Conservation (phyloP, 768 basidiomycete species). For the Amanita jacksonii region DNA sequence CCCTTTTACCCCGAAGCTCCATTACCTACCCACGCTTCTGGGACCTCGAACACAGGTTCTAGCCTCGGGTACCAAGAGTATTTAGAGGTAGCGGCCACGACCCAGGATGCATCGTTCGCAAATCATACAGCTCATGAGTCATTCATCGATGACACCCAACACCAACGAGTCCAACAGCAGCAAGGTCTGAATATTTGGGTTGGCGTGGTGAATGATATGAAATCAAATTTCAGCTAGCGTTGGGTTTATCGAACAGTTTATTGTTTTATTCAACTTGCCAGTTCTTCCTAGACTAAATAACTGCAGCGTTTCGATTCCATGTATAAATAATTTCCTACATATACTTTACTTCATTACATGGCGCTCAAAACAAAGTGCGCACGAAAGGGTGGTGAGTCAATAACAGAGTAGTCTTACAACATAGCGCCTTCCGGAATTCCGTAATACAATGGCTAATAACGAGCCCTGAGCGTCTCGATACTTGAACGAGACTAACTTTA, state of each 20-base stretch:
- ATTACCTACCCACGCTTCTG: conserved; percentile 12
- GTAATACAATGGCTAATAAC: conserved; percentile 28
- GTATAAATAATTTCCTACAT: too few relatives aligned
- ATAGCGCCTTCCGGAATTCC: conserved; percentile 25
- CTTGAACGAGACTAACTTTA: conserved; percentile 2
- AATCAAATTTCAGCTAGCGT: neutral
- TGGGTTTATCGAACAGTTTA: neutral
- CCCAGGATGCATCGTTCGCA: conserved; percentile 44
- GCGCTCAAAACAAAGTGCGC: too few relatives aligned
- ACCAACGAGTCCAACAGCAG: neutral
- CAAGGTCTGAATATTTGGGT: conserved; percentile 24
- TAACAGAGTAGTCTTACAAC: conserved; percentile 13
- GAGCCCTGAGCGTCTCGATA: conserved; percentile 10
- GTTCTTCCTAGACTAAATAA: too few relatives aligned
- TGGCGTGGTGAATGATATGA: conserved; percentile 27
- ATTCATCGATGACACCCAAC: conserved; percentile 7
- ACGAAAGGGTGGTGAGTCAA: too few relatives aligned
- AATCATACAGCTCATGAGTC: conserved; percentile 47
- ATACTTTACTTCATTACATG: too few relatives aligned
- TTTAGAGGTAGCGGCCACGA: conserved; percentile 49
- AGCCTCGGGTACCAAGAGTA: conserved; percentile 41
- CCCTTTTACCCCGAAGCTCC: conserved; percentile 44
- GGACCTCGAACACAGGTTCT: conserved; percentile 13
- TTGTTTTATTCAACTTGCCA: neutral
- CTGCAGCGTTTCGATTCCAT: too few relatives aligned